Evolutionary conservation across 768 basidiomycete species (phyloP), one percentile per base, ranked within the genome.

Genomic region (Termitomyces sp.): DNA sequence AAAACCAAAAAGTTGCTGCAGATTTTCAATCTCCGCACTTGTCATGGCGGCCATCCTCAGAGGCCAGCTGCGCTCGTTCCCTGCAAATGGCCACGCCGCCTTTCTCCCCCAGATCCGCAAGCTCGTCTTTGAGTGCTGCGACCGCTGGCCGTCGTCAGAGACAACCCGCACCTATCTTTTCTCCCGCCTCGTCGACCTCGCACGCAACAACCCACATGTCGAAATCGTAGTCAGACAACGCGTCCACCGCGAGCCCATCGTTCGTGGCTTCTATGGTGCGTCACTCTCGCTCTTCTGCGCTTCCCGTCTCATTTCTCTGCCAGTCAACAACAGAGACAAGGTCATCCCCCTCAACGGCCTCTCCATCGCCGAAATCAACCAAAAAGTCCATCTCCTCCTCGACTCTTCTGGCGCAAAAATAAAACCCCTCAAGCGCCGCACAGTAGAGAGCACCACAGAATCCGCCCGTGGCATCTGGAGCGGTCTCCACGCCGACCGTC

Each of bases 361-460:
- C 60, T 84, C 92, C 66, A 85, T 87, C 58, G 85, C 80, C 47
- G 85, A 82, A 24, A 85, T 96, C 66, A 79, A 84, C 62, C 77
- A 84, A 69, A 96, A 95, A 73, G 82, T 93, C 55, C 79, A 89
- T 62, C 83, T 96, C 30, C 77, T 95, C 40, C 83, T 96, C 49
- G 92, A 93, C 71, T 85, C 93, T 34, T 93, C 91, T 6, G 94
- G 94, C 24, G 84, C 87, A 45, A 91, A 92, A 73, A 93, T 95
- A 57, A 86, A 85, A 68, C 79, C 87, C 14, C 74, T 95, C 67
- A 93, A 93, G 69, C 82, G 87, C 63, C 79, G 84, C 58, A 78
- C 82, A 18, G 88, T 96, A 30, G 85, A 91, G 77, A 91, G 89
- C 67, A 83, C 82, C 30, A 86, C 88, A 50, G 89, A 91, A 74